Base-by-base conservation (phyloP, 192 early-diverging fungal genomes). In the Backusella tuberculispora region DNA sequence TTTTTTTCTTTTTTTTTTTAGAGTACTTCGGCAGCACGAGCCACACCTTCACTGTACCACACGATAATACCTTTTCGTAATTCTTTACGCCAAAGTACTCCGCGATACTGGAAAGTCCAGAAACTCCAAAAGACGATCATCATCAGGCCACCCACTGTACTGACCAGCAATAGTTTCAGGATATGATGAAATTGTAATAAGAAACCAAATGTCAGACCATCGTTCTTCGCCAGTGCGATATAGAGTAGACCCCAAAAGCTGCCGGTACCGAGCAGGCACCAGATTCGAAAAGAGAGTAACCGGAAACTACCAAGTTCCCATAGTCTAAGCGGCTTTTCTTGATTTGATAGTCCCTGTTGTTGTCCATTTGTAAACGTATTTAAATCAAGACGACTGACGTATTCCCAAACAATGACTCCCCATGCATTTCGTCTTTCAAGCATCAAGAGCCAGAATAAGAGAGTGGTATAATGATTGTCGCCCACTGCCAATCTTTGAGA, bases 31-130 rank as follows among this genome's bases (percentile, higher is more conserved):
- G 68, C 74, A 72, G 74, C 74, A 19, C 47, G 53, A 40, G 71
- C 71, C 14, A 73, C 29, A 67, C 74, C 78, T 65, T 80, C 78
- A 45, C 74, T 76, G 26, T 65, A 76, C 86, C 86, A 88, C 44
- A 88, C 86, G 17, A 83, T 82, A 46, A 84, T 77, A 12, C 86
- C 86, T 71, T 88, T 85, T 53, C 82, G 79, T 48, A 84, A 63
- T 53, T 88, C 86, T 77, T 83, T 80, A 48, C 79, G 79, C 86
- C 86, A 88, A 41, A 86, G 70, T 17, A 88, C 81, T 0, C 85
- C 86, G 29, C 82, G 77, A 66, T 86, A 86, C 69, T 88, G 86
- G 37, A 88, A 88, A 0, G 86, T 88, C 86, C 86, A 88, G 45
- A 88, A 88, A 14, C 85, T 86, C 85, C 85, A 88, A 74, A 80